phyloP scores from a whole-genome alignment of 441 rosid genomes.

The Geranium incanum region DNA sequence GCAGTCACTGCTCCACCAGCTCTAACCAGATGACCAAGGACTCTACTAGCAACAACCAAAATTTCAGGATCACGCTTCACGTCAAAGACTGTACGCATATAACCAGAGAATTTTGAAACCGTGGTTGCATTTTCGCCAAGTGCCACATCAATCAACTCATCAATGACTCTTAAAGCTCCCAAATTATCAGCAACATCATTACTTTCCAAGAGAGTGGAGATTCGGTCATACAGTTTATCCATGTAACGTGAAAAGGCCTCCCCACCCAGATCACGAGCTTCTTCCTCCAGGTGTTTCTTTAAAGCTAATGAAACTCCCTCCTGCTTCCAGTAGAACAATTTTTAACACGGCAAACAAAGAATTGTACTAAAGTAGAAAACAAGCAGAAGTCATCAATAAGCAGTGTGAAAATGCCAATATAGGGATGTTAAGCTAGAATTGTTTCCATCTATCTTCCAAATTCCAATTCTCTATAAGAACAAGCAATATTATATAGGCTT shows the following conservation, averaged over 20 bases:
- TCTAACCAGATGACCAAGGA: slow-evolving; percentile 94
- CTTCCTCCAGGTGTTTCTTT: slow-evolving; percentile 79
- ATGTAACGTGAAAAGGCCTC: slow-evolving; percentile 81
- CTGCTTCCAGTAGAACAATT: slow-evolving; percentile 27
- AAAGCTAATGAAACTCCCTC: slow-evolving; percentile 79
- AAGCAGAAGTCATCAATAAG: background rate
- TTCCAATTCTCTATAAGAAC: background rate
- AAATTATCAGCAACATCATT: slow-evolving; percentile 72
- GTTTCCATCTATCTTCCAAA: too few relatives aligned
- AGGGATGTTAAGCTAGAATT: background rate
- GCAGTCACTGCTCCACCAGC: slow-evolving; percentile 99
- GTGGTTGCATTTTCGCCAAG: slow-evolving; percentile 96
- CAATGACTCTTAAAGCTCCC: slow-evolving; percentile 91
- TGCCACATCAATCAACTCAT: slow-evolving; percentile 84
- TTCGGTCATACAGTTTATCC: slow-evolving; percentile 77
- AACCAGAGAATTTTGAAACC: slow-evolving; percentile 76
- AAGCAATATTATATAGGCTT: background rate
- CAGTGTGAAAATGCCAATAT: background rate
- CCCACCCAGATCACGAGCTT: slow-evolving; percentile 79
- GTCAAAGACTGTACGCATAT: slow-evolving; percentile 73
- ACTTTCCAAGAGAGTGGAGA: slow-evolving; percentile 62
- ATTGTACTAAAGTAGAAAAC: background rate
- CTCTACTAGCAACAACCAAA: slow-evolving; percentile 85
- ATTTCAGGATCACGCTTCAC: slow-evolving; percentile 78
- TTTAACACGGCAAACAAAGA: background rate